A percentile compares a stretch with the other conserved stretches of the same genome.
Evolutionary conservation across 2,329 filamentous ascomycete genomes (phyloP).

Genomic region (Fusarium staphyleae): DNA sequence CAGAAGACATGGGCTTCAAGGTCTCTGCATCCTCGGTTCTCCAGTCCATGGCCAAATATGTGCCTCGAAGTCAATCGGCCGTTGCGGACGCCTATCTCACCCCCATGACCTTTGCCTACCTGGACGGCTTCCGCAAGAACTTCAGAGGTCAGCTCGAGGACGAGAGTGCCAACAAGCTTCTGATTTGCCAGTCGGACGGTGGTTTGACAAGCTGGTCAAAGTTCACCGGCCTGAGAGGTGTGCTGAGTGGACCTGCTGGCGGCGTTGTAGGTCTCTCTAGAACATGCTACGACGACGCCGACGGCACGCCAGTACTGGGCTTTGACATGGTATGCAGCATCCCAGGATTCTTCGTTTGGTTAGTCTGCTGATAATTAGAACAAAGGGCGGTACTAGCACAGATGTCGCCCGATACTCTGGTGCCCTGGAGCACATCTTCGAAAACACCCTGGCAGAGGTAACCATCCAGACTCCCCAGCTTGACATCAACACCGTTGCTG

Average conservation of each 20-base stretch:
- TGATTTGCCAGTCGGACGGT: conserved; percentile 41
- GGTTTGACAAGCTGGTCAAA: conserved; percentile 40
- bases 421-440: conserved; percentile 74
- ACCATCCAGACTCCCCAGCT: conserved; percentile 76
- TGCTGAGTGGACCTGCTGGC: conserved; percentile 41
- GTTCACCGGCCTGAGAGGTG: conserved; percentile 39
- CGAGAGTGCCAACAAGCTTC: conserved; percentile 42
- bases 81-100: conserved; percentile 55
- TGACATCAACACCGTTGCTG: conserved; percentile 75
- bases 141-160: conserved; percentile 39
- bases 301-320: conserved; percentile 38
- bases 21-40: conserved; percentile 49
- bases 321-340: conserved; percentile 36
- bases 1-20: conserved; percentile 52
- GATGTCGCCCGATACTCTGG: conserved; percentile 75
- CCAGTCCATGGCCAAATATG: conserved; percentile 53
- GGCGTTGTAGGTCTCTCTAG: conserved; percentile 40
- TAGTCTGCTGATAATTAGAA: not conserved
- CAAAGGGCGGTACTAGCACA: conserved; percentile 68
- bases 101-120: conserved; percentile 49
- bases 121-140: conserved; percentile 44
- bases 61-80: conserved; percentile 53
- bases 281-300: conserved; percentile 38
- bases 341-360: not conserved
- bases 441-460: conserved; percentile 73